A percentile compares a stretch with the other conserved stretches of the same genome.
Evolutionary conservation across 441 rosid genomes (phyloP).

Genomic region (Eruca vesicaria): DNA sequence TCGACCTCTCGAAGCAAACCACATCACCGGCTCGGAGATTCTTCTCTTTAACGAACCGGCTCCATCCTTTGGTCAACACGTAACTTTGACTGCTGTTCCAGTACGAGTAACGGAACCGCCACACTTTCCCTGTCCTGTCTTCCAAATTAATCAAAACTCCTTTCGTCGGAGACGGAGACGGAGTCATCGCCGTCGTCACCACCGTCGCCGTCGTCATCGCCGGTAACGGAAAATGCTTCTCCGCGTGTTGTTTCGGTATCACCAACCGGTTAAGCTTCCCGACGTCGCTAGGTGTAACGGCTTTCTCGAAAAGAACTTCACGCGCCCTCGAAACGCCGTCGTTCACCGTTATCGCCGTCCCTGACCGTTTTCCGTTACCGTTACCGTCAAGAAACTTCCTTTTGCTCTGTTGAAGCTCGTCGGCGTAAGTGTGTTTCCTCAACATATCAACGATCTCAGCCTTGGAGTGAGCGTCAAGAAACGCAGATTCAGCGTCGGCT

Average conservation of each 20-base stretch:
- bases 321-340: conserved; percentile 40
- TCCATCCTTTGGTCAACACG: conserved; percentile 90
- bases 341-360: neutral
- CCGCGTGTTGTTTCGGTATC: conserved; percentile 87
- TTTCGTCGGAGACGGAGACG: conserved; percentile 39
- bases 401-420: conserved; percentile 76
- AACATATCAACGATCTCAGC: conserved; percentile 90
- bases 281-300: conserved; percentile 87
- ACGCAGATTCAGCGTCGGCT: conserved; percentile 44
- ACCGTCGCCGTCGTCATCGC: neutral
- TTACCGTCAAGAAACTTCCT: conserved; percentile 35
- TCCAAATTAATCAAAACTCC: conserved; percentile 47
- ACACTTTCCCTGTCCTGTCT: conserved; percentile 62
- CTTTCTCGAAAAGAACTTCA: conserved; percentile 75
- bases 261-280: conserved; percentile 88
- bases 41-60: conserved; percentile 86
- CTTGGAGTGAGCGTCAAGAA: conserved; percentile 71
- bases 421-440: conserved; percentile 79
- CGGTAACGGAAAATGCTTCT: conserved; percentile 72
- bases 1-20: conserved; percentile 71
- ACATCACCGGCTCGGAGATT: conserved; percentile 70
- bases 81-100: conserved; percentile 96
- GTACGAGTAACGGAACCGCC: conserved; percentile 88
- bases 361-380: conserved; percentile 24
- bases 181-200: neutral